Evolutionary conservation across 805 yeast species (phyloP), one percentile per base, ranked within the genome.

Genomic region (Starmerella floricola): DNA sequence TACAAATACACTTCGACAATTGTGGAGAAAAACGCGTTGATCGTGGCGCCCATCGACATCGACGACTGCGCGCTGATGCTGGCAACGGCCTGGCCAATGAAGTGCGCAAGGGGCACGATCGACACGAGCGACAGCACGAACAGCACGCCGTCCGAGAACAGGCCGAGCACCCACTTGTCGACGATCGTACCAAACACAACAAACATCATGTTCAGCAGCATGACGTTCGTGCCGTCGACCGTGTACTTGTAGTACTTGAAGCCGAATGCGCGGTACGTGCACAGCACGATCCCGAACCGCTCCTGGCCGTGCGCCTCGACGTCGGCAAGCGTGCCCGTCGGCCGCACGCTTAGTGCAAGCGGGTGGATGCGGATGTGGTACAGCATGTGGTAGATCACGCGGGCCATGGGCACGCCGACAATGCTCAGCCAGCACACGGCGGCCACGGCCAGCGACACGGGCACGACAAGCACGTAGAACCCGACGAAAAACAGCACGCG

Each of bases 11-110:
- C 81, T 59, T 91, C 98, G 6, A 91, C 97, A 38, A 91, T 72
- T 0, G 98, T 87, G 1, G 97, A 87, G 68, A 91, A 91, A 56
- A 91, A 88, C 0, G 98, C 98, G 60, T 91, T 91, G 54, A 91
- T 86, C 0, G 87, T 95, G 1, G 98, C 98, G 66, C 97, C 97
- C 46, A 91, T 77, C 23, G 97, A 96, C 98, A 91, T 91, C 0
- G 96, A 87, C 0, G 96, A 84, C 64, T 91, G 98, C 0, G 98
- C 97, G 6, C 95, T 82, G 45, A 91, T 91, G 2, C 97, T 87
- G 0, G 98, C 98, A n/a, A 91, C 98, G 5, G 97, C 97, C 62
- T 88, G 97, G 3, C 98, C 98, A 53, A 91, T 87, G 62, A 86
- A 91, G 58, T 91, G 88, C 0, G 98, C 97, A 51, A 91, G 67